Conservation (phyloP, 2,329 filamentous ascomycete species). For the Aspergillus arachidicola region DNA sequence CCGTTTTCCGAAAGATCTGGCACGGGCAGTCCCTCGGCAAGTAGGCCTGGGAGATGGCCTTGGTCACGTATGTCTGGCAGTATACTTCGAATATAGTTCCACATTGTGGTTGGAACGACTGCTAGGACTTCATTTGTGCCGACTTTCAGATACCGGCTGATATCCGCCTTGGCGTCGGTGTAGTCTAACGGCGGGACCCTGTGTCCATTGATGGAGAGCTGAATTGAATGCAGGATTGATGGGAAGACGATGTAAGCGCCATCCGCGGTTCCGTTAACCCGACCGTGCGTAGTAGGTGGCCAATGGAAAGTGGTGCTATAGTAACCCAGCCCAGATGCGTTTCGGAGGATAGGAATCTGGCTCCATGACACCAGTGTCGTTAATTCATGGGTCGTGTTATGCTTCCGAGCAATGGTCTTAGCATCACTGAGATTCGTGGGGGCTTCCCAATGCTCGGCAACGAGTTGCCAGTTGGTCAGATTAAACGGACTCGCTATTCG, state of each 20-base stretch:
- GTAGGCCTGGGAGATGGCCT: too few relatives aligned
- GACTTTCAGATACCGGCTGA: background rate
- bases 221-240: constrained; percentile 10
- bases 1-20: too few relatives aligned
- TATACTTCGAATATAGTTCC: constrained; percentile 7
- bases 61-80: too few relatives aligned
- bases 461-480: constrained; percentile 40
- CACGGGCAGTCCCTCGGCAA: too few relatives aligned
- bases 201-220: constrained; percentile 17
- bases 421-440: constrained; percentile 36
- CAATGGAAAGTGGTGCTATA: constrained; percentile 19
- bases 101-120: constrained; percentile 20
- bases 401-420: constrained; percentile 19
- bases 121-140: constrained; percentile 8
- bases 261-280: constrained; percentile 1
- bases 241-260: constrained; percentile 22
- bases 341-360: constrained; percentile 30
- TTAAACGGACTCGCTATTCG: constrained; percentile 12
- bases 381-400: constrained; percentile 37
- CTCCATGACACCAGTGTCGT: constrained; percentile 38
- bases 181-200: constrained; percentile 17
- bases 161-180: background rate
- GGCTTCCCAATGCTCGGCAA: constrained; percentile 43
- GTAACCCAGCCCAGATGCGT: constrained; percentile 28
- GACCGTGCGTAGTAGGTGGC: constrained; percentile 3